Conservation (phyloP, 495 filamentous ascomycete genomes). For the Aspergillus homomorphus region DNA sequence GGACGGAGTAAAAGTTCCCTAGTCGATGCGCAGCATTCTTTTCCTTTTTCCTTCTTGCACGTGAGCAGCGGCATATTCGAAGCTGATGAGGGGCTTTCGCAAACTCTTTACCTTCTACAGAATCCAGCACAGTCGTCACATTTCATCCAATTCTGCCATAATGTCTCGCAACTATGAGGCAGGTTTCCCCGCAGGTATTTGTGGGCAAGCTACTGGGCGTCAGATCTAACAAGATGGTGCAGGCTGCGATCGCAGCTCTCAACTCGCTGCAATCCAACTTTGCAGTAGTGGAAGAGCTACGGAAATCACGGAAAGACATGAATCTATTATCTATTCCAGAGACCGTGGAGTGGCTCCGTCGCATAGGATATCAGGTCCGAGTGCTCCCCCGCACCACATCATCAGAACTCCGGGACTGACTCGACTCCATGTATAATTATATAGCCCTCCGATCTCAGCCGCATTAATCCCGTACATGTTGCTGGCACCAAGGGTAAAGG, state of each 20-base stretch:
- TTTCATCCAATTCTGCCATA: conserved; percentile 30
- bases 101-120: conserved; percentile 11
- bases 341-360: conserved; percentile 71
- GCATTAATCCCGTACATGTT: conserved; percentile 75
- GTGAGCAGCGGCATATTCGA: conserved; percentile 11
- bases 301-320: conserved; percentile 58
- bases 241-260: conserved; percentile 78
- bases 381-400: not conserved
- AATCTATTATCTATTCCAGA: conserved; percentile 69
- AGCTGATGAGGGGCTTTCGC: conserved; percentile 24
- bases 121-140: conserved; percentile 24
- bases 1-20: not conserved
- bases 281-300: conserved; percentile 69
- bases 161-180: conserved; percentile 48
- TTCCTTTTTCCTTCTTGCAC: no score
- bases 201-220: conserved; percentile 6
- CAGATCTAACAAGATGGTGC: conserved; percentile 4
- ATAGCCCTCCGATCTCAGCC: conserved; percentile 71
- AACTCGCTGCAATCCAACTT: conserved; percentile 90
- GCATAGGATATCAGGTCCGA: conserved; percentile 75
- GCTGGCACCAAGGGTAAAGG: conserved; percentile 95
- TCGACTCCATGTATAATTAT: conserved; percentile 3
- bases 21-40: not conserved
- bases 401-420: not conserved
- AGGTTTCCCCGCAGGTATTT: conserved; percentile 5